Evolutionary conservation across 2,329 filamentous ascomycete genomes (phyloP), one percentile per base, ranked within the genome.

Genomic region (Sporothrix inflata): DNA sequence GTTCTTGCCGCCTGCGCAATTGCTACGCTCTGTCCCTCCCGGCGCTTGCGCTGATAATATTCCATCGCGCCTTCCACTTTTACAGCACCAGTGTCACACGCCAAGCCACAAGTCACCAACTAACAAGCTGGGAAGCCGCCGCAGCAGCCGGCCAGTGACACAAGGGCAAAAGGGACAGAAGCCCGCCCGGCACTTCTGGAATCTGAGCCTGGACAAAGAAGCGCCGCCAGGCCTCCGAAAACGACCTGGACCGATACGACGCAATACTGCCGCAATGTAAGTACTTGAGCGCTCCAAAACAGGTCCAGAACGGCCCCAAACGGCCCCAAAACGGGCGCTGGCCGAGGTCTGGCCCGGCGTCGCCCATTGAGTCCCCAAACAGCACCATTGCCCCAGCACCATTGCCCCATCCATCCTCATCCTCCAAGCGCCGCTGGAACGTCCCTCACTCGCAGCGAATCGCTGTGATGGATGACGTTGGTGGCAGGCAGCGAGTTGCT

Each of bases 91-190:
- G 34, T 38, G 34, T 42, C 60, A 65, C 38, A 16, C 60, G 60
- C 60, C 60, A 65, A 65, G 60, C 24, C 60, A 12, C 4, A 65
- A 65, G 38, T 65, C 34, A 16, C n/a, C 60, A 65, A 5, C 60
- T 45, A 65, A 65, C 60, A 27, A 27, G 30, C n/a, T 45, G 24
- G 45, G 11, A 65, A 45, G 21, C n/a, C 38, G 38, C 60, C 38
- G 38, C 60, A 65, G 60, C 60, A 65, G n/a, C 60, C 38, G 60
- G 60, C 38, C 38, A 65, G 60, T 65, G 60, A 27, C 60, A 65
- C 45, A 27, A 12, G 27, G 16, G 55, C 30, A 14, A 24, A 38
- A 38, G 49, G 49, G 11, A 24, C 49, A 53, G 55, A 38, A n/a
- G 4, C 16, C 2, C 9, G 14, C 16, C 34, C 19, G 38, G n/a